phyloP scores from a whole-genome alignment of 768 basidiomycete genomes.

The Lactifluus pinguis region DNA sequence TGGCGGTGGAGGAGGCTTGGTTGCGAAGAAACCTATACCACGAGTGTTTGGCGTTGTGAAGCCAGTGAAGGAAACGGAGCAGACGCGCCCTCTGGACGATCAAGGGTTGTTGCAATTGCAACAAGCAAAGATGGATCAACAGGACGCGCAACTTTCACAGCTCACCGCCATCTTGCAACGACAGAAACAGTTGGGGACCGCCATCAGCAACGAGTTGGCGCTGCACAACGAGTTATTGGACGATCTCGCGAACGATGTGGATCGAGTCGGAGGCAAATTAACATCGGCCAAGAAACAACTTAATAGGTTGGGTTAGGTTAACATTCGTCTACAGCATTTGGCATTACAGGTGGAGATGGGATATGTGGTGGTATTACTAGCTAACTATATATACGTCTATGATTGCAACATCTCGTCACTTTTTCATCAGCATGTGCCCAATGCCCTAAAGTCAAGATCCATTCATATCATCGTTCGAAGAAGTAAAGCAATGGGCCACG shows the following conservation, averaged over 20 bases:
- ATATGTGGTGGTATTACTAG: conserved; percentile 7
- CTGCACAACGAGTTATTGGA: conserved; percentile 84
- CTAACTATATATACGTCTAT: conserved; percentile 7
- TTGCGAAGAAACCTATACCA: conserved; percentile 35
- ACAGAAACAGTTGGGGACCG: conserved; percentile 79
- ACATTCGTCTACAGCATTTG: background rate
- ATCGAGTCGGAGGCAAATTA: conserved; percentile 69
- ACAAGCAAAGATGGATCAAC: conserved; percentile 68
- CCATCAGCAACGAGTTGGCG: conserved; percentile 74
- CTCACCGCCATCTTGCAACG: conserved; percentile 75
- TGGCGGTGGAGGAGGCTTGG: background rate
- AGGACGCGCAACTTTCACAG: conserved; percentile 74
- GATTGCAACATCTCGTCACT: conserved; percentile 12
- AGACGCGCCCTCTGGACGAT: conserved; percentile 83
- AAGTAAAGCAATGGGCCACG: conserved; percentile 9
- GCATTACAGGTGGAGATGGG: background rate
- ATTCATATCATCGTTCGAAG: conserved; percentile 7
- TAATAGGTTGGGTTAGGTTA: conserved; percentile 56
- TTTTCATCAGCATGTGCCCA: conserved; percentile 40
- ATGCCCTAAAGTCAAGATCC: conserved; percentile 39
- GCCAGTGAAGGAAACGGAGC: conserved; percentile 65
- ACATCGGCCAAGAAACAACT: conserved; percentile 72
- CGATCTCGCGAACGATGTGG: conserved; percentile 65
- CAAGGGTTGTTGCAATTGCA: conserved; percentile 74
- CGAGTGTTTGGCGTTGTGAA: conserved; percentile 70